Evolutionary conservation across 2,329 filamentous ascomycete genomes (phyloP).

Genomic region (Rutstroemia sydowiana): DNA sequence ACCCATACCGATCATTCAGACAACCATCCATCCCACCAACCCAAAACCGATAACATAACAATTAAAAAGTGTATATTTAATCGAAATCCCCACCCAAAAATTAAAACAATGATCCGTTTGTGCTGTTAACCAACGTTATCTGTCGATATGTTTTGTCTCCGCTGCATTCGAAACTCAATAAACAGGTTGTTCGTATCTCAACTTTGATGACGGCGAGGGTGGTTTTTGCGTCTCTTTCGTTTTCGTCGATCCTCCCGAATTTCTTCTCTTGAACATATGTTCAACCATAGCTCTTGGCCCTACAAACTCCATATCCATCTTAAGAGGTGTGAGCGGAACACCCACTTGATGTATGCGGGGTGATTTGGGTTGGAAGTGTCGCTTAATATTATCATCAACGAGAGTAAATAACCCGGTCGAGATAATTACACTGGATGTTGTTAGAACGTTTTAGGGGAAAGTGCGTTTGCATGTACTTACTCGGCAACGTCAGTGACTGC

Average conservation of each 20-base stretch:
- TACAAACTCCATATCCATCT: constrained; percentile 50
- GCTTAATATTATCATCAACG: constrained; percentile 84
- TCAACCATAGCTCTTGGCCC: constrained; percentile 55
- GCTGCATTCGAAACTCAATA: neutral
- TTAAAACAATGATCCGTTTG: neutral
- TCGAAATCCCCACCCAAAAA: neutral
- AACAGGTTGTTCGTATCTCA: constrained; percentile 12
- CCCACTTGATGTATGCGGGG: constrained; percentile 37
- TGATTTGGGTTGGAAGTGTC: constrained; percentile 31
- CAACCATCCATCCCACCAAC: too few species aligned
- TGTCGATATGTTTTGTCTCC: neutral
- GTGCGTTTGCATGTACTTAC: constrained; percentile 45
- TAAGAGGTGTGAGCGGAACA: constrained; percentile 43
- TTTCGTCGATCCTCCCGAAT: constrained; percentile 21
- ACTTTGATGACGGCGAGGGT: constrained; percentile 16
- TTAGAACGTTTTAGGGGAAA: constrained; percentile 3
- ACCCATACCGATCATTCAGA: too few species aligned
- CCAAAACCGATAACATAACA: neutral
- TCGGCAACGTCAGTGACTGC: constrained; percentile 76
- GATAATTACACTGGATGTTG: constrained; percentile 63
- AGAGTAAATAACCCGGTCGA: constrained; percentile 83
- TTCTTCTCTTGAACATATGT: constrained; percentile 52
- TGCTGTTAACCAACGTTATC: neutral
- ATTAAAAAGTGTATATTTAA: neutral
- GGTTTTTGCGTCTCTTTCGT: constrained; percentile 10